Conservation (phyloP, 257 asterid genomes). For the Solanum boliviense region DNA sequence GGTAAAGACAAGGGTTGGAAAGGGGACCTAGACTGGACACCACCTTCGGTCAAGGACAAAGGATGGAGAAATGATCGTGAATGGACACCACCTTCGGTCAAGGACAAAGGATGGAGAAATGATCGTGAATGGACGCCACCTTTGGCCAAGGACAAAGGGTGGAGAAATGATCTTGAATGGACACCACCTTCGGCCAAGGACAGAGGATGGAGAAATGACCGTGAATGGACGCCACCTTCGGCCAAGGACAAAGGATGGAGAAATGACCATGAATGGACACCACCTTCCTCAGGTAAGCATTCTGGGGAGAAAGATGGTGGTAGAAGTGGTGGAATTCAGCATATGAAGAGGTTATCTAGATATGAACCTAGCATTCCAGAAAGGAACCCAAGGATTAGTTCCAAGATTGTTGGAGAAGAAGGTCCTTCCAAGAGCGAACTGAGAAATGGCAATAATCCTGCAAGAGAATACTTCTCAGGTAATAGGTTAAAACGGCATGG, state of each 20-base stretch:
- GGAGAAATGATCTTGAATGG: conserved; percentile 46
- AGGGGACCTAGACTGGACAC: conserved; percentile 46
- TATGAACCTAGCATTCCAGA: conserved; percentile 38
- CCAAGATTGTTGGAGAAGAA: conserved; percentile 61
- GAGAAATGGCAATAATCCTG: conserved; percentile 55
- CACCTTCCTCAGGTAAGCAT: conserved; percentile 64
- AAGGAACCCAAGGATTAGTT: conserved; percentile 45
- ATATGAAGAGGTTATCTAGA: conserved; percentile 53
- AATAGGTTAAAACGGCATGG: conserved; percentile 63
- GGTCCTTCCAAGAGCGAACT: conserved; percentile 48
- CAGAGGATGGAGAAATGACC: conserved; percentile 36
- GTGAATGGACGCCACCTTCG: conserved; percentile 41
- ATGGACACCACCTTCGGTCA: conserved; percentile 35
- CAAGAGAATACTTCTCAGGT: conserved; percentile 44
- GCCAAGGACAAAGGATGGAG: conserved; percentile 55
- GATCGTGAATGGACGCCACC: conserved; percentile 57
- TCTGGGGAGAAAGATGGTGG: conserved; percentile 48
- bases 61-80: conserved; percentile 42
- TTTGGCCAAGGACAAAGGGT: conserved; percentile 32
- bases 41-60: conserved; percentile 37
- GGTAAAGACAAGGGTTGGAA: conserved; percentile 41
- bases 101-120: conserved; percentile 50
- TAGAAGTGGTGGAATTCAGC: conserved; percentile 54
- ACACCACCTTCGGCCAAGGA: conserved; percentile 35
- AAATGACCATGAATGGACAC: conserved; percentile 46